Percentiles rank a stretch among this genome's conserved stretches.
phyloP scores from a whole-genome alignment of 257 asterid species.

The Thymus mandschuricus region DNA sequence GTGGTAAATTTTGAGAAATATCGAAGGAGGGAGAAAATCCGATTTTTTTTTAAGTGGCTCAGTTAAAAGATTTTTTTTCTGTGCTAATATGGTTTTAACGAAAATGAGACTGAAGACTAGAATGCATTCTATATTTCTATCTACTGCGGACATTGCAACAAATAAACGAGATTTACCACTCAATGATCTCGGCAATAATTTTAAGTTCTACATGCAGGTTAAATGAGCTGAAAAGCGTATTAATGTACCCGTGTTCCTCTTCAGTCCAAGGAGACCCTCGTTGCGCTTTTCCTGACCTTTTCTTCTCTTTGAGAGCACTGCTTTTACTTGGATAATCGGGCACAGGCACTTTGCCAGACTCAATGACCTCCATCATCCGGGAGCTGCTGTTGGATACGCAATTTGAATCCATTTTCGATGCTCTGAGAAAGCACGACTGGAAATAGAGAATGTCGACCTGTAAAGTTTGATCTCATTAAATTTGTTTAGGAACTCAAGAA shows the following conservation, averaged over 20 bases:
- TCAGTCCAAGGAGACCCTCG: slow-evolving; percentile 43
- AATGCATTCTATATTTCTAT: background rate
- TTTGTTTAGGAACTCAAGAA: background rate
- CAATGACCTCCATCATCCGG: slow-evolving; percentile 42
- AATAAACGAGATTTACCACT: background rate
- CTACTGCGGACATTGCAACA: background rate
- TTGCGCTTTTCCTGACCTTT: slow-evolving; percentile 28
- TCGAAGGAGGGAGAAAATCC: background rate
- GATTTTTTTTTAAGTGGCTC: background rate
- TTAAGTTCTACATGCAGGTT: background rate
- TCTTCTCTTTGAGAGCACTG: slow-evolving; percentile 20
- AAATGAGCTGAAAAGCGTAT: background rate
- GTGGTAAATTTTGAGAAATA: background rate
- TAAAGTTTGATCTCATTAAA: background rate
- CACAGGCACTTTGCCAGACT: slow-evolving; percentile 42
- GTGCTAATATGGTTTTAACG: background rate
- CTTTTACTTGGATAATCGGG: slow-evolving; percentile 35
- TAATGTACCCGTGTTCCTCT: slow-evolving; percentile 51
- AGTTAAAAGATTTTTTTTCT: background rate
- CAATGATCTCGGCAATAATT: background rate
- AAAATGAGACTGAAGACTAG: background rate
- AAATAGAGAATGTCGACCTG: slow-evolving; percentile 18
- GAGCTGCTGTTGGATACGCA: slow-evolving; percentile 35
- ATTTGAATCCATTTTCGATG: slow-evolving; percentile 40
- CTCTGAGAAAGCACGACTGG: slow-evolving; percentile 31